A percentile compares a stretch with the other conserved stretches of the same genome.
phyloP scores from a whole-genome alignment of 2,329 filamentous ascomycete genomes.

The Fusarium cyanostomum region DNA sequence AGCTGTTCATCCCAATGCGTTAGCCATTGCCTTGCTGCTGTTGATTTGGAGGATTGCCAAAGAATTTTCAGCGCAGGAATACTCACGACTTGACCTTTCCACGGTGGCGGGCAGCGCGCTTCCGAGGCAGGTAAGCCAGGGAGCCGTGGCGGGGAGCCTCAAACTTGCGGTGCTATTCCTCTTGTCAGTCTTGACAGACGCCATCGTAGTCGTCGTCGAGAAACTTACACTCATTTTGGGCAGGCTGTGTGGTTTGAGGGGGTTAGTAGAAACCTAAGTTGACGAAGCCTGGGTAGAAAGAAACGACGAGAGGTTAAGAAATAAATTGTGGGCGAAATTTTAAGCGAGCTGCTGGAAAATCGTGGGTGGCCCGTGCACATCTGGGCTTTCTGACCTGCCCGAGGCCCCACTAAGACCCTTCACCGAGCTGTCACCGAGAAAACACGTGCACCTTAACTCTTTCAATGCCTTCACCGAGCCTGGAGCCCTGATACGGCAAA shows the following conservation, averaged over 20 bases:
- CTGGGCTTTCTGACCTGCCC: constrained; percentile 1
- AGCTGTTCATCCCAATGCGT: constrained; percentile 65
- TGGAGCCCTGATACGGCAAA: constrained; percentile 12
- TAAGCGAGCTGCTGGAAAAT: constrained; percentile 48
- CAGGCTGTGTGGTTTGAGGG: constrained; percentile 50
- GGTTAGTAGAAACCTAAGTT: constrained; percentile 50
- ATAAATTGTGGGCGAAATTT: constrained; percentile 52
- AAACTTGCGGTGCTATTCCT: constrained; percentile 64
- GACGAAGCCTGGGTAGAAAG: constrained; percentile 46
- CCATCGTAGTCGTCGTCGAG: constrained; percentile 37
- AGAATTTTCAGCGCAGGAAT: constrained; percentile 16
- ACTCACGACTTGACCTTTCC: constrained; percentile 99
- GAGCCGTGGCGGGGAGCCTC: constrained; percentile 96
- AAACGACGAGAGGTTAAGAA: constrained; percentile 47
- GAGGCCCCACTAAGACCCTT: constrained; percentile 21
- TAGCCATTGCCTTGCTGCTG: constrained; percentile 34
- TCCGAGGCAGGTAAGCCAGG: constrained; percentile 86
- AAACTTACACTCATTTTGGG: constrained; percentile 55
- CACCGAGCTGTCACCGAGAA: constrained; percentile 19
- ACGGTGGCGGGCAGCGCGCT: constrained; percentile 92
- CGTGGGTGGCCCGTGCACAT: constrained; percentile 40
- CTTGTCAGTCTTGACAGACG: constrained; percentile 41
- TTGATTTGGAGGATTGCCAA: background rate
- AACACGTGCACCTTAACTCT: background rate
- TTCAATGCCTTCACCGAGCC: constrained; percentile 10